Percentiles rank a stretch among this genome's conserved stretches.
phyloP scores from a whole-genome alignment of 2,329 filamentous ascomycete genomes.

The Ambrosiella cleistominuta region DNA sequence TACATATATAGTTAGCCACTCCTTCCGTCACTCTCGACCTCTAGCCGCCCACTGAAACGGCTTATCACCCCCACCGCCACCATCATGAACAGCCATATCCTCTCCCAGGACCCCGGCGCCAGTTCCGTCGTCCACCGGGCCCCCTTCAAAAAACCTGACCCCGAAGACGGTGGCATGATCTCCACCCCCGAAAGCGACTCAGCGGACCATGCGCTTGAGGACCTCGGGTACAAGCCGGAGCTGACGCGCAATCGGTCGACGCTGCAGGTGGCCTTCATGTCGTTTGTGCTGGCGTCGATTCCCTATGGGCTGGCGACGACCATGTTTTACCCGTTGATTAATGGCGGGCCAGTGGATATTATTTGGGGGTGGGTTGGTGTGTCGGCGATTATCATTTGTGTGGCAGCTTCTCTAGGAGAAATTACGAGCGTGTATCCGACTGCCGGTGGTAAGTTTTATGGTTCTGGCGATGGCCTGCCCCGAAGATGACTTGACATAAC shows the following conservation, averaged over 20 bases:
- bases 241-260: conserved; percentile 47
- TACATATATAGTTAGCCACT: too few species aligned
- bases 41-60: neutral
- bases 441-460: conserved; percentile 37
- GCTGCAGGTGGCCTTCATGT: conserved; percentile 56
- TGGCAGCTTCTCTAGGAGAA: conserved; percentile 53
- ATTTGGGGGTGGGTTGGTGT: conserved; percentile 58
- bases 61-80: neutral
- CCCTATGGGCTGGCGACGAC: conserved; percentile 59
- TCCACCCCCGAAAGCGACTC: conserved; percentile 19
- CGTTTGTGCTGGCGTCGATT: conserved; percentile 57
- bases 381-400: conserved; percentile 52
- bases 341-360: conserved; percentile 49
- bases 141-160: conserved; percentile 1
- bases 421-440: conserved; percentile 62
- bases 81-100: neutral
- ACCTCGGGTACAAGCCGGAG: conserved; percentile 50
- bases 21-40: neutral
- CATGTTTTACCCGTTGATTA: conserved; percentile 46
- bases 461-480: neutral
- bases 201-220: conserved; percentile 44
- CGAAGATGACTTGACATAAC: neutral
- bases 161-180: conserved; percentile 15
- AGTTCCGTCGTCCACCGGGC: neutral
- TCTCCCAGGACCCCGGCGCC: conserved; percentile 9